Evolutionary conservation across 164 flowering plant species (phyloP).

Genomic region (Stephania japonica): DNA sequence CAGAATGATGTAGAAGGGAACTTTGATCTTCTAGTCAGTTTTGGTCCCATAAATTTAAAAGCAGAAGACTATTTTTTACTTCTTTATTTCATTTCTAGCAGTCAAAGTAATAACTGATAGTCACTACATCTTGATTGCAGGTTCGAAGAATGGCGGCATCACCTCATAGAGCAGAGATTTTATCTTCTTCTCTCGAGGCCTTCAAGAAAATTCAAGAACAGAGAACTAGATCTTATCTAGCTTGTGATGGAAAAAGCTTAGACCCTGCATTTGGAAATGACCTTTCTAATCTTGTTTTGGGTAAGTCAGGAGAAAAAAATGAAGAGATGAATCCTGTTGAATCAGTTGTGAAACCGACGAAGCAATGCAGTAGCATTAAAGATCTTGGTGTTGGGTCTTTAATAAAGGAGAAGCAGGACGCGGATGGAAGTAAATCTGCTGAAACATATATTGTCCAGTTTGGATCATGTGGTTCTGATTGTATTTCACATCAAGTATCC

Average conservation of each 20-base stretch:
- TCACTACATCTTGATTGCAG: conserved; percentile 29
- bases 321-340: conserved; percentile 23
- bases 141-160: conserved; percentile 95
- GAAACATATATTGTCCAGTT: conserved; percentile 24
- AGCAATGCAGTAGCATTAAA: conserved; percentile 29
- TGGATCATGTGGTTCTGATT: conserved; percentile 25
- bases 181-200: conserved; percentile 91
- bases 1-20: no score
- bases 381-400: conserved; percentile 25
- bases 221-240: conserved; percentile 37
- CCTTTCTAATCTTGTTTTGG: conserved; percentile 17
- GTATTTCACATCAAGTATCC: conserved; percentile 25
- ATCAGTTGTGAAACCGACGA: conserved; percentile 30
- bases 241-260: conserved; percentile 19
- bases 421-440: conserved; percentile 33
- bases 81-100: no score
- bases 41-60: no score
- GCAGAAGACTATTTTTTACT: no score
- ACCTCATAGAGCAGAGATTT: conserved; percentile 86
- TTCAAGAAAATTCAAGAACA: conserved; percentile 87
- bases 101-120: no score
- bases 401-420: conserved; percentile 33
- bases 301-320: conserved; percentile 21
- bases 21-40: no score
- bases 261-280: conserved; percentile 20